Base-by-base conservation (phyloP, 1,139 yeast genomes). In the Lodderomyces elongisporus region DNA sequence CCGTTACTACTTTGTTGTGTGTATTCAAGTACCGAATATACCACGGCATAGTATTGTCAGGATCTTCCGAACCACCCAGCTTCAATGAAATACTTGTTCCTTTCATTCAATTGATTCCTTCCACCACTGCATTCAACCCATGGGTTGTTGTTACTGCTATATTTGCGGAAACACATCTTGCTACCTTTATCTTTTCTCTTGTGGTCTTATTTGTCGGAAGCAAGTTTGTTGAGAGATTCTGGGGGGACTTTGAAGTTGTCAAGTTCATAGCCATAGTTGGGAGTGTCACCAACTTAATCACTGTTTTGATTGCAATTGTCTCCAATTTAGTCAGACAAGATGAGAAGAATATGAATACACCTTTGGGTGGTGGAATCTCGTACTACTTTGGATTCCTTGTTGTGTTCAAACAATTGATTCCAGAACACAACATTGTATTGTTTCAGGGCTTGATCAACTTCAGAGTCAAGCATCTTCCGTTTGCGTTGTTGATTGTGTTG, bases 371-470 rank as follows among this genome's bases (percentile, higher is more conserved):
- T 0, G 79, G 87, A 14, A 71, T 78, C 27, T 78, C 87, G 1
- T 62, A 85, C 39, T 68, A 83, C 42, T 66, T 85, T 50, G 91
- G 87, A 3, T 82, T 85, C 46, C 61, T 88, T 38, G 95, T 89
- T 23, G 93, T 88, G 6, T 76, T 87, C 53, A 88, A 87, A 56
- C 96, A 89, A 56, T 65, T 85, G 46, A 77, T 85, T 21, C 96
- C 96, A 4, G 96, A 89, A 52, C 94, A 87, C 51, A 79, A 85
- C 36, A 71, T 87, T 36, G 74, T 76, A 17, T 59, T 88, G 27
- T 77, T 83, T 51, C 70, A 76, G 36, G 80, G 87, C 0, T 52
- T 70, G 16, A 56, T 83, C 38, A 77, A 80, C 46, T 70, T 82
- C 41, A 72, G 95, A 44, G 77, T 79, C 35, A 80, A 85, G 56